Evolutionary conservation across 2,329 filamentous ascomycete species (phyloP).

Genomic region (Alternaria hordeiaustralica): DNA sequence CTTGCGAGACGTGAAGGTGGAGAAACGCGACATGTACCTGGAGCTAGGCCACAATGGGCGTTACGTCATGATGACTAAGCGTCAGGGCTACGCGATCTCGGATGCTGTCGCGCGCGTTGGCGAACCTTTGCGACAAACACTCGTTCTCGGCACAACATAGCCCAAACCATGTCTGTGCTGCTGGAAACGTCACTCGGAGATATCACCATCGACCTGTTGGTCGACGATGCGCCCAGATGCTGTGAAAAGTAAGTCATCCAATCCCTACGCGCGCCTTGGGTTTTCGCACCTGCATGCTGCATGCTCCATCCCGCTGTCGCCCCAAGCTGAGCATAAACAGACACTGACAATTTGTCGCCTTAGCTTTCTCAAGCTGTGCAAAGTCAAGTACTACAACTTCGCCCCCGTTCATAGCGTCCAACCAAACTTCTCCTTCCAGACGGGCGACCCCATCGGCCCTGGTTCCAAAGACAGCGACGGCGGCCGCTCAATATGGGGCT

Average conservation of each 20-base stretch:
- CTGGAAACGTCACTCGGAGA: constrained; percentile 93
- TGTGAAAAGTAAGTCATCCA: constrained; percentile 83
- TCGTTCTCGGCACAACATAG: constrained; percentile 15
- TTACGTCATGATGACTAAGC: constrained; percentile 31
- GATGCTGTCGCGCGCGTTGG: constrained; percentile 7
- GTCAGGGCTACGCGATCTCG: background rate
- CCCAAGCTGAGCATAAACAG: constrained; percentile 60
- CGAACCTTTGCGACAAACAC: constrained; percentile 32
- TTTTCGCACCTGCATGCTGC: constrained; percentile 29
- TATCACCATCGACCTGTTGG: constrained; percentile 90
- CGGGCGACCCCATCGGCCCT: constrained; percentile 90
- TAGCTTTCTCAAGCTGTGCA: constrained; percentile 98
- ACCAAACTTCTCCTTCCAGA: constrained; percentile 95
- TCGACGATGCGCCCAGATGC: constrained; percentile 86
- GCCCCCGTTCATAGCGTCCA: constrained; percentile 90
- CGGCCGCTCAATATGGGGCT: constrained; percentile 90
- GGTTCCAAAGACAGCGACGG: constrained; percentile 86
- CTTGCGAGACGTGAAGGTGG: constrained; percentile 12
- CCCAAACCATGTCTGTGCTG: constrained; percentile 78
- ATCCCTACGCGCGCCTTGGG: constrained; percentile 18
- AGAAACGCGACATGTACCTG: constrained; percentile 11
- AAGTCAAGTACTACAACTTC: constrained; percentile 99
- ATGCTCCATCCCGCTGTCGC: constrained; percentile 34
- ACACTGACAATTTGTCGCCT: constrained; percentile 57
- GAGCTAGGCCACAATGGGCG: constrained; percentile 5